Percentiles rank a stretch among this genome's conserved stretches.
These are phyloP conservation scores for Mortierella sp. DNA, from an alignment of 371 early-diverging fungal species.

Conservation along the genomic window DNA sequence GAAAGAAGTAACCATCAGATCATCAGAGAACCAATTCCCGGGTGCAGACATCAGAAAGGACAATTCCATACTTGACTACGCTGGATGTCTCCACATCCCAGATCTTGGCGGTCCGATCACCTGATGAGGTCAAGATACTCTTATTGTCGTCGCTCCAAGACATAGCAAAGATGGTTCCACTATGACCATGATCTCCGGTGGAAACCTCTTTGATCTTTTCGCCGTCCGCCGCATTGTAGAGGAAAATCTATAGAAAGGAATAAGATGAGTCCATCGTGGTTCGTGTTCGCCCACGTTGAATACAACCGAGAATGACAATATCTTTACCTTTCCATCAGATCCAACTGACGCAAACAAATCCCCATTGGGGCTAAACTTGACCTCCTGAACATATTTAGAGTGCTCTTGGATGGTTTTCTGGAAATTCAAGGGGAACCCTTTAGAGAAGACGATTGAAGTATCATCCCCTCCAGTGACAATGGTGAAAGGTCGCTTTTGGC, in stretches of 20 bases:
- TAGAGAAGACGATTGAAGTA: conserved; percentile 87
- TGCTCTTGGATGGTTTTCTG: conserved; percentile 80
- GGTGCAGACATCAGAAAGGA: neutral
- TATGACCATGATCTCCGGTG: conserved; percentile 69
- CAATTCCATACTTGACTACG: conserved; percentile 72
- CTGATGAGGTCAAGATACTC: conserved; percentile 84
- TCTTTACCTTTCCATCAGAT: conserved; percentile 83
- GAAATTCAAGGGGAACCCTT: conserved; percentile 92
- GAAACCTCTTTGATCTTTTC: conserved; percentile 80
- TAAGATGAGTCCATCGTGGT: neutral
- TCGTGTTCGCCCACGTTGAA: too few species aligned
- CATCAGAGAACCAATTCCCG: too few species aligned
- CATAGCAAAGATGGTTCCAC: conserved; percentile 85
- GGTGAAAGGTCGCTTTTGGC: conserved; percentile 88
- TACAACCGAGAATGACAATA: neutral
- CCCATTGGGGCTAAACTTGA: conserved; percentile 88
- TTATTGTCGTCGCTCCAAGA: conserved; percentile 90
- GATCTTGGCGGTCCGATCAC: conserved; percentile 89
- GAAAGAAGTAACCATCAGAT: neutral
- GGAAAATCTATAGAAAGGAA: conserved; percentile 67
- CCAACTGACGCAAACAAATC: conserved; percentile 88
- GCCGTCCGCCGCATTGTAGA: conserved; percentile 94
- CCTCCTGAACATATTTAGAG: conserved; percentile 89
- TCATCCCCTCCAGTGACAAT: conserved; percentile 96
- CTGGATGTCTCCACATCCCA: conserved; percentile 86